A percentile compares a stretch with the other conserved stretches of the same genome.
Conservation (phyloP, 2,329 filamentous ascomycete species). For the Monosporascus sp. region DNA sequence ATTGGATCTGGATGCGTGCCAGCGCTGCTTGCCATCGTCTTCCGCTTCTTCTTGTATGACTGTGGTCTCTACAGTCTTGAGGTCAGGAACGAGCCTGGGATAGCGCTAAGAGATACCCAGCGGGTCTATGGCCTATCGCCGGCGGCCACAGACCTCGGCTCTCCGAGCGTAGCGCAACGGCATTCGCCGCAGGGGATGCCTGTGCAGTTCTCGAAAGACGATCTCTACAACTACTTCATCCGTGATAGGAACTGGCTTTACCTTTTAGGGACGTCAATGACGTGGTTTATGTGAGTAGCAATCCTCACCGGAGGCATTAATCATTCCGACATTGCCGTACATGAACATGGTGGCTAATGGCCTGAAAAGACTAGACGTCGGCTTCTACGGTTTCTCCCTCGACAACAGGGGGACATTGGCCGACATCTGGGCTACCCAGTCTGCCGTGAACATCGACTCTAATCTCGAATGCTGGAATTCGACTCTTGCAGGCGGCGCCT, state of each 20-base stretch:
- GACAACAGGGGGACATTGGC: constrained; percentile 39
- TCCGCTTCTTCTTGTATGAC: constrained; percentile 63
- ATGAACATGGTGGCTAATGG: too few relatives aligned
- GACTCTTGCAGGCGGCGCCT: constrained; percentile 35
- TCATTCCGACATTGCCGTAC: too few relatives aligned
- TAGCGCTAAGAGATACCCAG: constrained; percentile 55
- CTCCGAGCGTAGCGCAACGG: constrained; percentile 19
- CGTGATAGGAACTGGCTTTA: constrained; percentile 42
- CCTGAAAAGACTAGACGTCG: constrained; percentile 43
- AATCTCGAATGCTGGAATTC: constrained; percentile 44
- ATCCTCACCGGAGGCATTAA: background rate
- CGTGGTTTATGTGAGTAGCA: constrained; percentile 9
- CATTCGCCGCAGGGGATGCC: constrained; percentile 30
- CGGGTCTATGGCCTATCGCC: constrained; percentile 42
- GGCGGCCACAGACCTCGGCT: constrained; percentile 29
- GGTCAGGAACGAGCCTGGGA: constrained; percentile 55
- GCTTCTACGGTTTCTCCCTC: constrained; percentile 51
- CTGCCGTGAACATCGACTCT: constrained; percentile 28
- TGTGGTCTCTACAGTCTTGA: constrained; percentile 61
- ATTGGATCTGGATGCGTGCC: constrained; percentile 61
- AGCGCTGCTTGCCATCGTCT: constrained; percentile 58
- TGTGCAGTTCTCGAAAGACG: constrained; percentile 42
- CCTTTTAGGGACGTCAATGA: constrained; percentile 23
- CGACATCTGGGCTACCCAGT: constrained; percentile 37
- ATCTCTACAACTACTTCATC: constrained; percentile 47